Percentiles rank a stretch among this genome's conserved stretches.
Evolutionary conservation across 2,329 filamentous ascomycete genomes (phyloP).

Genomic region (Simplicillium sp.): DNA sequence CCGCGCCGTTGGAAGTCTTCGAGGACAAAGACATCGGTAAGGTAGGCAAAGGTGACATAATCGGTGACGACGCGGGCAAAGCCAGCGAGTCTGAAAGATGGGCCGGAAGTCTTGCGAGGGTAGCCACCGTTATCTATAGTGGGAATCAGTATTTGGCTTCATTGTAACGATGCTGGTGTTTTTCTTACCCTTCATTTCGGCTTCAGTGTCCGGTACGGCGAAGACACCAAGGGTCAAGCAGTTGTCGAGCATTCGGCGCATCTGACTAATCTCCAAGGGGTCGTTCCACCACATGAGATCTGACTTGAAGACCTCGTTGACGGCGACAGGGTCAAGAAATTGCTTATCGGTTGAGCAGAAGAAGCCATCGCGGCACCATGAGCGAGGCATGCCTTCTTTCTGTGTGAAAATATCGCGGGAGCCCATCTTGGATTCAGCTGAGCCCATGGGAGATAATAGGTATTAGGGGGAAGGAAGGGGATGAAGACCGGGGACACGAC

Average conservation of each 20-base stretch:
- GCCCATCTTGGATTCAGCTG: conserved; percentile 1
- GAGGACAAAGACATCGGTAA: conserved; percentile 58
- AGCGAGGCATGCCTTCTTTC: conserved; percentile 23
- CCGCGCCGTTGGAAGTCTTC: conserved; percentile 50
- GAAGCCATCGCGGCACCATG: conserved; percentile 45
- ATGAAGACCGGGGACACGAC: background rate
- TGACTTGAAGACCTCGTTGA: conserved; percentile 46
- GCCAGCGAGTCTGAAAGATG: conserved; percentile 26
- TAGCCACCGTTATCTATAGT: conserved; percentile 19
- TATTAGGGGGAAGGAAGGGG: background rate
- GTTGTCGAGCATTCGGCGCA: conserved; percentile 44
- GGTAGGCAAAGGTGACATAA: conserved; percentile 56
- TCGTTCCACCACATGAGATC: conserved; percentile 54
- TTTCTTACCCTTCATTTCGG: conserved; percentile 27
- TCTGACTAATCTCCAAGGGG: conserved; percentile 33
- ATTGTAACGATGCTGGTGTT: conserved; percentile 14
- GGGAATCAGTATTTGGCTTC: conserved; percentile 11
- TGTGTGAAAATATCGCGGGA: conserved; percentile 4
- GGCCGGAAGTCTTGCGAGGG: conserved; percentile 18
- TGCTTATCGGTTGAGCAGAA: conserved; percentile 51
- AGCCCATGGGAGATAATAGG: background rate
- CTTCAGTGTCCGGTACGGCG: conserved; percentile 25
- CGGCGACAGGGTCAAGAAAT: conserved; percentile 41
- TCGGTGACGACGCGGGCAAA: conserved; percentile 56
- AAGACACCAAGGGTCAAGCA: conserved; percentile 55